Evolutionary conservation across 495 filamentous ascomycete species (phyloP).

Genomic region (Neurospora intermedia): DNA sequence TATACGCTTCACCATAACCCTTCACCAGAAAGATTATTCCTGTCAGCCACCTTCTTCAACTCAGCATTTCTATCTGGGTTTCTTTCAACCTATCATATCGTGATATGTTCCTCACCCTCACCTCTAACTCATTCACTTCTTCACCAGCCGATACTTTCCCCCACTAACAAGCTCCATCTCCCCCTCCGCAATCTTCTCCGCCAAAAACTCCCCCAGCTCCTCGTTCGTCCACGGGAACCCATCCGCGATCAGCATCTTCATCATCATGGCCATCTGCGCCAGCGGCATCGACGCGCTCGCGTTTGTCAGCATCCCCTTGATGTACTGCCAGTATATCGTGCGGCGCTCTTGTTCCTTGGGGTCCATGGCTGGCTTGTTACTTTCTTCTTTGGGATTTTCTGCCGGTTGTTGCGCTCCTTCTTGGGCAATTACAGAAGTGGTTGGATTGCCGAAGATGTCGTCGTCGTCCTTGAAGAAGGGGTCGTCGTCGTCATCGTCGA

Average conservation of each 20-base stretch:
- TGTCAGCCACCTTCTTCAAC: background rate
- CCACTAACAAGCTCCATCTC: conserved; percentile 57
- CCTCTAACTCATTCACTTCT: conserved; percentile 26
- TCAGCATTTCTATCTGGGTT: background rate
- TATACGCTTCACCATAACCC: too few relatives aligned
- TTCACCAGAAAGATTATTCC: too few relatives aligned
- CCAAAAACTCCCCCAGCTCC: conserved; percentile 67
- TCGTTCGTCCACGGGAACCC: conserved; percentile 72
- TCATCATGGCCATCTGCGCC: conserved; percentile 79
- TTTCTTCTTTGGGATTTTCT: background rate
- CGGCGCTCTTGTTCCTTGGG: conserved; percentile 62
- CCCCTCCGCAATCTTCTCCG: conserved; percentile 57
- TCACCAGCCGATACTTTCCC: conserved; percentile 56
- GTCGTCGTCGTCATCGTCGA: conserved; percentile 15
- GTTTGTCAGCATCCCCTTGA: conserved; percentile 92
- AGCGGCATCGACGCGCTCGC: conserved; percentile 63
- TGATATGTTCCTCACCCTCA: too few relatives aligned
- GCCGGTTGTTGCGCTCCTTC: background rate
- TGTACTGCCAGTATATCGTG: conserved; percentile 78
- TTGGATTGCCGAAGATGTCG: background rate
- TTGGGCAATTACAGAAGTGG: background rate
- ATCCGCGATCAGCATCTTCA: conserved; percentile 78
- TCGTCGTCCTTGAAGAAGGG: background rate
- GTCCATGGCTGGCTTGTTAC: conserved; percentile 18
- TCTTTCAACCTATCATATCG: background rate